Evolutionary conservation across 2,329 filamentous ascomycete genomes (phyloP).

Genomic region (Colletotrichum australisinense): DNA sequence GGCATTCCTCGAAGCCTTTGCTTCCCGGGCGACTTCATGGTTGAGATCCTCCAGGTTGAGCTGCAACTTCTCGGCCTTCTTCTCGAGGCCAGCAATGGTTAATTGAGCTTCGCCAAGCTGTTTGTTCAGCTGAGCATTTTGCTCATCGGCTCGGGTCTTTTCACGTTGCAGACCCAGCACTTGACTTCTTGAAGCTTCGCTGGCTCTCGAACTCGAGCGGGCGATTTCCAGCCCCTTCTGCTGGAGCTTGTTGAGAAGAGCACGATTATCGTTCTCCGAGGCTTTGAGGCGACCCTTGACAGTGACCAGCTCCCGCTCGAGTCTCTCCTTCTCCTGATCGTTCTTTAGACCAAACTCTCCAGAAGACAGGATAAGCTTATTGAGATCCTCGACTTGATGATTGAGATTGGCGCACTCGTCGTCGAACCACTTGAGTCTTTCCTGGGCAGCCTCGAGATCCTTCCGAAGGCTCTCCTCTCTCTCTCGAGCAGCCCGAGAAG

Average conservation of each 20-base stretch:
- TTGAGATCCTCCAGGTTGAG: conserved; percentile 91
- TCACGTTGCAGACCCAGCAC: conserved; percentile 82
- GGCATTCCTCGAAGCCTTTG: conserved; percentile 88
- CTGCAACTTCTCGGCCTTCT: conserved; percentile 92
- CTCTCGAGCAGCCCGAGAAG: conserved; percentile 82
- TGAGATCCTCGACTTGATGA: conserved; percentile 85
- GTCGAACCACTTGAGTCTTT: conserved; percentile 82
- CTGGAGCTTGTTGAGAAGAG: conserved; percentile 95
- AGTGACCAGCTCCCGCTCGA: conserved; percentile 91
- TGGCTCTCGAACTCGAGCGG: conserved; percentile 86
- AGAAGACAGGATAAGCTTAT: conserved; percentile 87
- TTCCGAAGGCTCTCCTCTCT: conserved; percentile 80
- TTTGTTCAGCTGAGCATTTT: conserved; percentile 82
- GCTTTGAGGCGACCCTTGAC: conserved; percentile 89
- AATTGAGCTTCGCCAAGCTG: conserved; percentile 90
- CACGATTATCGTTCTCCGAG: conserved; percentile 95
- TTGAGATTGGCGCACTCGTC: conserved; percentile 81
- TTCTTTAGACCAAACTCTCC: conserved; percentile 90
- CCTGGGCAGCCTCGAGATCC: conserved; percentile 83
- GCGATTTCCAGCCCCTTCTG: conserved; percentile 98
- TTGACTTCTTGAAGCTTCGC: conserved; percentile 83
- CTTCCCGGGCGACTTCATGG: conserved; percentile 90
- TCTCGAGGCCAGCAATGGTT: conserved; percentile 85
- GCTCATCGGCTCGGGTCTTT: conserved; percentile 85
- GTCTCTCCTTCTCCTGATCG: conserved; percentile 92